A percentile compares a stretch with the other conserved stretches of the same genome.
phyloP scores from a whole-genome alignment of 768 basidiomycete genomes.

The Leccinum ochraceum region DNA sequence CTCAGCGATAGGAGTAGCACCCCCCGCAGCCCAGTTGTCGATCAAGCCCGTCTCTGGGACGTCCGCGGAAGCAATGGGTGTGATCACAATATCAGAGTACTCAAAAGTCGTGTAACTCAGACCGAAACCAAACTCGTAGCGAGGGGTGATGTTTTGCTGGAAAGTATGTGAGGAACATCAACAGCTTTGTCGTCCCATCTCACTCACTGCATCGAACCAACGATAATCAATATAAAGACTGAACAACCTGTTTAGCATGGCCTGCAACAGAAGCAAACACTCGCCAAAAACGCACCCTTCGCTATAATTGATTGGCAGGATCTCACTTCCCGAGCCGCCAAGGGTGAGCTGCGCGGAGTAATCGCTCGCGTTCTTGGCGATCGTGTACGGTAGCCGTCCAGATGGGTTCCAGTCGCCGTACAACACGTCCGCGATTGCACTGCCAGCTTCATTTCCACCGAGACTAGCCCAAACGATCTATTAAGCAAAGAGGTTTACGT shows the following conservation, averaged over 20 bases:
- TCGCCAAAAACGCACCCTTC: constrained; percentile 40
- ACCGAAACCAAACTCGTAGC: constrained; percentile 90
- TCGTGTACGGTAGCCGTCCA: constrained; percentile 70
- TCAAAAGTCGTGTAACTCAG: constrained; percentile 82
- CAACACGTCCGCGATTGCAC: constrained; percentile 73
- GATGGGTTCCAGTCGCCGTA: constrained; percentile 78
- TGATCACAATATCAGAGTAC: constrained; percentile 60
- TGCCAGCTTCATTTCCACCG: constrained; percentile 78
- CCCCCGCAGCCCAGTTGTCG: constrained; percentile 60
- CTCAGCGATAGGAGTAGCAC: constrained; percentile 51
- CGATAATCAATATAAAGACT: constrained; percentile 72
- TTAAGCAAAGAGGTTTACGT: constrained; percentile 12
- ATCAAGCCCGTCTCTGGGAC: constrained; percentile 33
- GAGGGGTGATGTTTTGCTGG: constrained; percentile 70
- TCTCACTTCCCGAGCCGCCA: constrained; percentile 29
- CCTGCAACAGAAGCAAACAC: too few species aligned
- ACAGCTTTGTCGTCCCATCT: not conserved
- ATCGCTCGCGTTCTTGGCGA: constrained; percentile 58
- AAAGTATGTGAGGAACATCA: not conserved
- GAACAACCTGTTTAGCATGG: not conserved
- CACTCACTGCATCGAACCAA: constrained; percentile 63
- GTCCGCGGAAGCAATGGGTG: constrained; percentile 39
- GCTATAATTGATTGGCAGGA: constrained; percentile 57
- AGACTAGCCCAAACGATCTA: constrained; percentile 51
- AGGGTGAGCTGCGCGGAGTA: constrained; percentile 45